phyloP scores from a whole-genome alignment of 306 rosid genomes.

The Vigna angularis region DNA sequence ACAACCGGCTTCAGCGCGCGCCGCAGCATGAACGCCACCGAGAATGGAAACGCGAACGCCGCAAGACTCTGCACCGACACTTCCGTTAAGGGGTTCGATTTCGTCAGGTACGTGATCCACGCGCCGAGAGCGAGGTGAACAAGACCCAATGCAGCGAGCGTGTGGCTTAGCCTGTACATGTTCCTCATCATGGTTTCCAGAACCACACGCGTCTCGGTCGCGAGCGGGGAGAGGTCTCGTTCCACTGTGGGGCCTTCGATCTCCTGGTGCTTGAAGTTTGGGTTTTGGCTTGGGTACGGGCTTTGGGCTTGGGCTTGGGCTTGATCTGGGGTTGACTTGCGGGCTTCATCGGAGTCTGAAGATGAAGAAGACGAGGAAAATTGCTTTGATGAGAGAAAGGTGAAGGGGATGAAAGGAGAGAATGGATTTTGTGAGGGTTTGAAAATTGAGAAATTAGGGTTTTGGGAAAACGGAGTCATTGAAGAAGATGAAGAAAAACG shows the following conservation, averaged over 20 bases:
- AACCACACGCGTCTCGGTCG: conserved; percentile 69
- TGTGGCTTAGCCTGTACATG: conserved; percentile 65
- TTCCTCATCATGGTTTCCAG: conserved; percentile 65
- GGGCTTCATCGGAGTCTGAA: conserved; percentile 53
- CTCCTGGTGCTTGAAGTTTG: conserved; percentile 85
- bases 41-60: conserved; percentile 80
- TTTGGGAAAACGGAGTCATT: conserved; percentile 8
- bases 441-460: conserved; percentile 9
- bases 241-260: conserved; percentile 98
- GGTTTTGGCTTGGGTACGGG: conserved; percentile 68
- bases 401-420: conserved; percentile 17
- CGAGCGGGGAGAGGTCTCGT: conserved; percentile 70
- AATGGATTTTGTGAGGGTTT: conserved; percentile 34
- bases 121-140: conserved; percentile 77
- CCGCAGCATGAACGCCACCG: conserved; percentile 75
- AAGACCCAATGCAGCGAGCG: conserved; percentile 62
- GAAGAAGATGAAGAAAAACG: conserved; percentile 37
- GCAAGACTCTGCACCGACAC: conserved; percentile 69
- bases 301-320: not conserved
- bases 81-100: conserved; percentile 49
- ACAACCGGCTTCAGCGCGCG: conserved; percentile 58
- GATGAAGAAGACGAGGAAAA: conserved; percentile 9
- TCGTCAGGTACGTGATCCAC: conserved; percentile 64
- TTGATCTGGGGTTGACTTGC: conserved; percentile 13
- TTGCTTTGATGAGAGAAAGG: conserved; percentile 54